Percentiles rank a stretch among this genome's conserved stretches.
Conservation (phyloP, 228 moss, liverwort and hornwort species). For the Sphagnum fallax region DNA sequence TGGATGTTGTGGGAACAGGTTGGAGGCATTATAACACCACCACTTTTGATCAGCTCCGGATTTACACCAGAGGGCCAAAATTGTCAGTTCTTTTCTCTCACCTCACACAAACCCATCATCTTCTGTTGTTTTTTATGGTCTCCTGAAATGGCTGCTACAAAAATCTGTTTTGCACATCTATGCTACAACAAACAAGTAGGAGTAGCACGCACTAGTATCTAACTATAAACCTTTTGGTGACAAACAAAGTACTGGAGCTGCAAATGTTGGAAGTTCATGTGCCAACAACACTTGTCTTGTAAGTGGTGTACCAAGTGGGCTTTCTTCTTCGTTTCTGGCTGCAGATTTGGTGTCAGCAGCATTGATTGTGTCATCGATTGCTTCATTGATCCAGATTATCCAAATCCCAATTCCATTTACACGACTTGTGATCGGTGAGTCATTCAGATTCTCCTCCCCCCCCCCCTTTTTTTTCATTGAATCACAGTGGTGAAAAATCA, state of each 20-base stretch:
- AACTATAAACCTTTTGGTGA: no score
- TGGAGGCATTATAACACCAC: constrained; percentile 81
- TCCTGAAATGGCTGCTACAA: no score
- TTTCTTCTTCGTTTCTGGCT: not conserved
- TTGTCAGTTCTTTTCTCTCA: constrained; percentile 33
- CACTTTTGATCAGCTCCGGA: constrained; percentile 35
- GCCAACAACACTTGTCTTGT: no score
- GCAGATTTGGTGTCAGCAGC: constrained; percentile 91
- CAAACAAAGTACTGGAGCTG: no score
- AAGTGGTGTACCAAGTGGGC: no score
- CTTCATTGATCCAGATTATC: constrained; percentile 62
- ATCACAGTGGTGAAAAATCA: not conserved
- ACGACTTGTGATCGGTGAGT: constrained; percentile 50
- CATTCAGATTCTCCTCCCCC: not conserved
- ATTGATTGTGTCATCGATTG: constrained; percentile 57
- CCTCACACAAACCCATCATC: no score
- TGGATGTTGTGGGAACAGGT: constrained; percentile 28
- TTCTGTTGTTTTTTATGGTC: no score
- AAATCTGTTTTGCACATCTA: not conserved
- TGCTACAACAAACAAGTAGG: not conserved
- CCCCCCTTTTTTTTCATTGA: not conserved
- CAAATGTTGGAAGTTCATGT: no score
- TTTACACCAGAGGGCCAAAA: constrained; percentile 23
- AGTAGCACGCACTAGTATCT: no score
- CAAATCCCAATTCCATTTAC: constrained; percentile 56